Percentiles rank a stretch among this genome's conserved stretches.
Evolutionary conservation across 2,329 filamentous ascomycete species (phyloP).

Genomic region (Cordyceps cateniannulata): DNA sequence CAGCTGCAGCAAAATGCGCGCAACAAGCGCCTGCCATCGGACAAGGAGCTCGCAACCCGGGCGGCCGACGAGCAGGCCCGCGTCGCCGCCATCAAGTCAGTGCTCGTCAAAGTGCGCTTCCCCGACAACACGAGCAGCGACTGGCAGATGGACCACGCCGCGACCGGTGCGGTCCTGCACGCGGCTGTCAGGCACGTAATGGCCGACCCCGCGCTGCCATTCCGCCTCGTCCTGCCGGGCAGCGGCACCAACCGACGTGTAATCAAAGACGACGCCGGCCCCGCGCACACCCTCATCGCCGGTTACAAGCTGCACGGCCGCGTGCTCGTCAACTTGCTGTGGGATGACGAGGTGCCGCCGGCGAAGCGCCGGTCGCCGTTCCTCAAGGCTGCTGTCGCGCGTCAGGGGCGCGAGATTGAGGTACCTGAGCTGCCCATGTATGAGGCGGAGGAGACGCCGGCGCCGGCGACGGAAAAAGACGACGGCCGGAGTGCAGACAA

Average conservation of each 20-base stretch:
- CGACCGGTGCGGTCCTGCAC: conserved; percentile 69
- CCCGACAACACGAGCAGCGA: conserved; percentile 78
- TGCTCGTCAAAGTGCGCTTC: conserved; percentile 76
- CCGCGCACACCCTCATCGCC: conserved; percentile 56
- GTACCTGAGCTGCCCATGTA: conserved; percentile 49
- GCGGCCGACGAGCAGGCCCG: conserved; percentile 59
- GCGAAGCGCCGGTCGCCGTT: conserved; percentile 50
- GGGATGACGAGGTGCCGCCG: conserved; percentile 58
- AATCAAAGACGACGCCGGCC: conserved; percentile 40
- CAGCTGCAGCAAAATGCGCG: conserved; percentile 54
- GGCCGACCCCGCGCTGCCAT: conserved; percentile 55
- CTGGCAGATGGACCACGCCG: conserved; percentile 59
- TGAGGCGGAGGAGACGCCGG: conserved; percentile 34
- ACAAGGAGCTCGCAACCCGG: conserved; percentile 70
- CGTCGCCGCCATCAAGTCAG: conserved; percentile 57
- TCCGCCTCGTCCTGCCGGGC: conserved; percentile 63
- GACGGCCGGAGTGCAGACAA: conserved; percentile 26
- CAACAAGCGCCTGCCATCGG: conserved; percentile 74
- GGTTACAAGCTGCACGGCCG: conserved; percentile 64
- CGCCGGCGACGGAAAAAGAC: conserved; percentile 18
- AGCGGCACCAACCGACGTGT: conserved; percentile 32
- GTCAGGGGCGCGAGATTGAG: conserved; percentile 59
- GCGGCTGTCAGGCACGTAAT: conserved; percentile 68
- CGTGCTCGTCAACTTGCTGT: conserved; percentile 70
- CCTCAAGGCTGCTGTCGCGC: conserved; percentile 51